Conservation (phyloP, 768 basidiomycete species). For the Naematelia aurantialba region DNA sequence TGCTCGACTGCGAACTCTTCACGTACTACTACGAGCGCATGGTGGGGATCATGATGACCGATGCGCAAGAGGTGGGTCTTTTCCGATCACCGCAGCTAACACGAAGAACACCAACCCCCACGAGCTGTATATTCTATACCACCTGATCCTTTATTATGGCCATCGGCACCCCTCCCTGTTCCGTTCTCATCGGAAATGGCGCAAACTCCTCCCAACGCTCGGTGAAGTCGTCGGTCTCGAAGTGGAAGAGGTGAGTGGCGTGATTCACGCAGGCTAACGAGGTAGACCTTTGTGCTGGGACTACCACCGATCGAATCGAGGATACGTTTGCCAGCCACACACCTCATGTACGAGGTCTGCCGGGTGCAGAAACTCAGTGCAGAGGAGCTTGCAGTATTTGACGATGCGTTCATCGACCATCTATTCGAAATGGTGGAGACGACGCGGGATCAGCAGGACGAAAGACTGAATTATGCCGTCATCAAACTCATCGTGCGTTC, state of each 20-base stretch:
- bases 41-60: constrained; percentile 71
- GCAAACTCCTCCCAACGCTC: constrained; percentile 69
- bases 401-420: constrained; percentile 77
- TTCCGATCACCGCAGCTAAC: background rate
- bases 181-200: constrained; percentile 77
- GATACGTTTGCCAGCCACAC: constrained; percentile 66
- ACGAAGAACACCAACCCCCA: constrained; percentile 79
- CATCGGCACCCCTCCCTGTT: constrained; percentile 66
- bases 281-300: constrained; percentile 35
- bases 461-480: constrained; percentile 89
- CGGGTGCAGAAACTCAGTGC: constrained; percentile 77
- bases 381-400: constrained; percentile 80
- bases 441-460: constrained; percentile 80
- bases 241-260: constrained; percentile 63
- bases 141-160: constrained; percentile 71
- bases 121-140: constrained; percentile 71
- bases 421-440: constrained; percentile 91
- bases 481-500: constrained; percentile 82
- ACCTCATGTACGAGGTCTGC: constrained; percentile 86
- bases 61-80: constrained; percentile 62
- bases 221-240: constrained; percentile 60
- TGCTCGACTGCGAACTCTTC: constrained; percentile 83
- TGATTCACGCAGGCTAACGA: background rate
- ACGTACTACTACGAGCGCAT: constrained; percentile 86
- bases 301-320: constrained; percentile 73